These are phyloP conservation scores for Pythium vanterpoolii DNA, from an alignment of 352 stramenopile genomes.

Conservation along the genomic window DNA sequence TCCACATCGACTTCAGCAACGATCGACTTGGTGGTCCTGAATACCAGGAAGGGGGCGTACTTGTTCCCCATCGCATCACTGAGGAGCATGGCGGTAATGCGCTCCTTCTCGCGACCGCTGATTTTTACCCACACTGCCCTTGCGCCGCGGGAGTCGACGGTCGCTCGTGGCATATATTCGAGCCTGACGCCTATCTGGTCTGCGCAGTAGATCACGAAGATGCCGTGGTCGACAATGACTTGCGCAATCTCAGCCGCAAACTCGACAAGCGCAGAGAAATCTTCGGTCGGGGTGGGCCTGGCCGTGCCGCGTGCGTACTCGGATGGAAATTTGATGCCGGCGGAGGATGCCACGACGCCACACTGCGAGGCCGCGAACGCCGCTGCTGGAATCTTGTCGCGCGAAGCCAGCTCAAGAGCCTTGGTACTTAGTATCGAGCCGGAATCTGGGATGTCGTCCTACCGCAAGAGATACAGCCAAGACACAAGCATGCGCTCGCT, in stretches of 20 bases:
- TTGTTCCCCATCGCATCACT: conserved; percentile 21
- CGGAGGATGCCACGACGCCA: background rate
- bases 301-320: background rate
- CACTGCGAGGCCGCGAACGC: background rate
- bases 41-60: conserved; percentile 6
- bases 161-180: conserved; percentile 23
- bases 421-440: background rate
- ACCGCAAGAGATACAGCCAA: background rate
- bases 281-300: background rate
- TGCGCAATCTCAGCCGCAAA: background rate
- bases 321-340: background rate
- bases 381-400: background rate
- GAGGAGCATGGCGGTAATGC: conserved; percentile 24
- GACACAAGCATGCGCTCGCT: background rate
- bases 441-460: background rate
- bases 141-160: conserved; percentile 8
- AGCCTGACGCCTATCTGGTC: conserved; percentile 22
- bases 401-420: background rate
- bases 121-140: conserved; percentile 25
- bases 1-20: background rate
- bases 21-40: background rate
- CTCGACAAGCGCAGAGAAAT: no score
- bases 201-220: conserved; percentile 20
- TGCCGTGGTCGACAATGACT: background rate
- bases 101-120: conserved; percentile 18